phyloP scores from a whole-genome alignment of 164 flowering plant species.

The Magnolia officinalis region DNA sequence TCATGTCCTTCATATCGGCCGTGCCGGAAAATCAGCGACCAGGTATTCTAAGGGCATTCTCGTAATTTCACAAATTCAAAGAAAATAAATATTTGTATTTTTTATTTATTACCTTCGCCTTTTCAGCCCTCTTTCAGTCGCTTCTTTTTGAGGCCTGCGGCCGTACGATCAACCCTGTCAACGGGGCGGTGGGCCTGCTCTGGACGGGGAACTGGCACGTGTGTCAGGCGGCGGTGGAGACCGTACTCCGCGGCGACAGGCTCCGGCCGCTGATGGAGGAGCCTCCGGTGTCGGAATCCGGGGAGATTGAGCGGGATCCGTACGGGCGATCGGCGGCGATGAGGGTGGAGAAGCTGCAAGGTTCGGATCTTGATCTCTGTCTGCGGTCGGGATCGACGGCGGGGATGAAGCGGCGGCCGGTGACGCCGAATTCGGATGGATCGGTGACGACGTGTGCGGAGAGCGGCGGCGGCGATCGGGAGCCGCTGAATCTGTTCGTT shows the following conservation, averaged over 20 bases:
- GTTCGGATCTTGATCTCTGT: constrained; percentile 56
- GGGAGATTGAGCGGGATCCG: constrained; percentile 34
- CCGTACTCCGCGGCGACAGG: constrained; percentile 63
- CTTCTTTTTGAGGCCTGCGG: constrained; percentile 75
- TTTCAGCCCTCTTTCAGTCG: constrained; percentile 67
- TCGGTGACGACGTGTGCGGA: constrained; percentile 49
- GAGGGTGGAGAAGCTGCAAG: constrained; percentile 20
- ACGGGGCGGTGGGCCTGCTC: constrained; percentile 81
- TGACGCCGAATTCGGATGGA: constrained; percentile 64
- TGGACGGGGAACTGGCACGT: constrained; percentile 78
- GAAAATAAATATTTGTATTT: too few relatives aligned
- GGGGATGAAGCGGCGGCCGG: constrained; percentile 37
- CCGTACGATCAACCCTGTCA: constrained; percentile 78
- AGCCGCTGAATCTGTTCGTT: constrained; percentile 24
- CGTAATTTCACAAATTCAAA: neutral
- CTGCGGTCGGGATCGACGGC: constrained; percentile 25
- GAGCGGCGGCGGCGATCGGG: constrained; percentile 16
- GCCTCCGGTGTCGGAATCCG: constrained; percentile 22
- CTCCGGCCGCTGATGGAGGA: constrained; percentile 52
- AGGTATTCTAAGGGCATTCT: constrained; percentile 27
- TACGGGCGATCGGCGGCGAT: constrained; percentile 7
- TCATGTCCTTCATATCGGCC: constrained; percentile 68
- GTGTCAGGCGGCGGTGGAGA: constrained; percentile 75
- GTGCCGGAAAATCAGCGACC: constrained; percentile 57
- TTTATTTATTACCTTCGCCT: neutral